Conservation (phyloP, 305 asterid genomes). For the Fraxinus greggii region DNA sequence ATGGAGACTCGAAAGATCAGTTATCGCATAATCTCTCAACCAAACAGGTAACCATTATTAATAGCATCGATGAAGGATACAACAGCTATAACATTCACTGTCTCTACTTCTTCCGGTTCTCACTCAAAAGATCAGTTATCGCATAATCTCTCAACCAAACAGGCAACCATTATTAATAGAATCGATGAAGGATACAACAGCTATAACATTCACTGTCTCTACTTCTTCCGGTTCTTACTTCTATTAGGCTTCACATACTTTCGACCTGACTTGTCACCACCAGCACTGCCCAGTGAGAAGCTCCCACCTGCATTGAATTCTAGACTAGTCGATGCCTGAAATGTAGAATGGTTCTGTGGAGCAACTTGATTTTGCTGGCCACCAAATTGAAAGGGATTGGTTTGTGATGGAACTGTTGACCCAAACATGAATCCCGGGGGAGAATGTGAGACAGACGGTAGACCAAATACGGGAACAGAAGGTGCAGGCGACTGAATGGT, state of each 20-base stretch:
- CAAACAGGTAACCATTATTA: neutral
- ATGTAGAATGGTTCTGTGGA: constrained; percentile 41
- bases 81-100: constrained; percentile 4
- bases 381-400: constrained; percentile 53
- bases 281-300: constrained; percentile 80
- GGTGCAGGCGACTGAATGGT: constrained; percentile 59
- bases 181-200: neutral
- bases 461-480: constrained; percentile 51
- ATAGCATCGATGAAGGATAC: neutral
- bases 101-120: constrained; percentile 51
- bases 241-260: constrained; percentile 48
- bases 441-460: constrained; percentile 46
- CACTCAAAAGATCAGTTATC: constrained; percentile 14
- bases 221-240: constrained; percentile 56
- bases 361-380: constrained; percentile 65
- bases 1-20: neutral
- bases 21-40: neutral
- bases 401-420: constrained; percentile 37
- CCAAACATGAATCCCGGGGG: constrained; percentile 51
- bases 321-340: constrained; percentile 53
- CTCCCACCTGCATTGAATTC: constrained; percentile 67
- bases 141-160: neutral
- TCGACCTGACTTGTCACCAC: constrained; percentile 65
- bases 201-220: constrained; percentile 19
- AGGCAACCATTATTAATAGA: neutral